Conservation (phyloP, 495 filamentous ascomycete species). For the Thermothielavioides terrestris region DNA sequence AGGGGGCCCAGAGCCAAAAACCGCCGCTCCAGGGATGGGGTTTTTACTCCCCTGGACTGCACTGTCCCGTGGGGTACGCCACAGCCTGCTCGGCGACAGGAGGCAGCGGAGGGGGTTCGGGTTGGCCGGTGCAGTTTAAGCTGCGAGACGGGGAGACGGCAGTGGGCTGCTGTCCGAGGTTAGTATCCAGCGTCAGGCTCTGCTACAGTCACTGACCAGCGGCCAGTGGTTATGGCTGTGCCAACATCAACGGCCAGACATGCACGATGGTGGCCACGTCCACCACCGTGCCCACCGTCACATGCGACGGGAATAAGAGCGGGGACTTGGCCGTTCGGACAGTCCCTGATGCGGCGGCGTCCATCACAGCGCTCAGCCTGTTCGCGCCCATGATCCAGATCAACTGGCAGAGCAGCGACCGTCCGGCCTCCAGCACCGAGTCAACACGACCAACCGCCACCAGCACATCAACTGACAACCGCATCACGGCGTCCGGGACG, state of each 20-base stretch:
- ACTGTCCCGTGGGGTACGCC: slow-evolving; percentile 27
- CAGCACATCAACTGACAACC: neutral
- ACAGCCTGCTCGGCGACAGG: slow-evolving; percentile 29
- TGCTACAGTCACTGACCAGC: neutral
- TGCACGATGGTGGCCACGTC: slow-evolving; percentile 22
- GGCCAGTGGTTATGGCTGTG: slow-evolving; percentile 25
- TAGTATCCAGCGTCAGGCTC: neutral
- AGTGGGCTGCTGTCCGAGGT: slow-evolving; percentile 31
- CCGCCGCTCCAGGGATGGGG: slow-evolving; percentile 23
- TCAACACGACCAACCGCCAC: neutral
- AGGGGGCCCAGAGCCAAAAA: slow-evolving; percentile 11
- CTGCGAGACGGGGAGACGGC: slow-evolving; percentile 27
- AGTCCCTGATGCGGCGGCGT: slow-evolving; percentile 13
- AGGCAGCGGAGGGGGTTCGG: slow-evolving; percentile 16
- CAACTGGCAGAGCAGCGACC: slow-evolving; percentile 28
- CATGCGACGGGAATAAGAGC: slow-evolving; percentile 21
- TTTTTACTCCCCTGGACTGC: slow-evolving; percentile 28
- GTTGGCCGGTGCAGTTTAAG: slow-evolving; percentile 27
- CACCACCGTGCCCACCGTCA: slow-evolving; percentile 19
- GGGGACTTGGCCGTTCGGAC: slow-evolving; percentile 14
- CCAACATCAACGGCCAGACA: slow-evolving; percentile 29
- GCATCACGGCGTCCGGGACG: slow-evolving; percentile 2
- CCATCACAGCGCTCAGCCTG: slow-evolving; percentile 21
- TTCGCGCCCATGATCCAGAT: slow-evolving; percentile 32
- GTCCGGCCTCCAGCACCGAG: neutral